Evolutionary conservation across 2,329 filamentous ascomycete species (phyloP).

Genomic region (Ilyonectria destructans): DNA sequence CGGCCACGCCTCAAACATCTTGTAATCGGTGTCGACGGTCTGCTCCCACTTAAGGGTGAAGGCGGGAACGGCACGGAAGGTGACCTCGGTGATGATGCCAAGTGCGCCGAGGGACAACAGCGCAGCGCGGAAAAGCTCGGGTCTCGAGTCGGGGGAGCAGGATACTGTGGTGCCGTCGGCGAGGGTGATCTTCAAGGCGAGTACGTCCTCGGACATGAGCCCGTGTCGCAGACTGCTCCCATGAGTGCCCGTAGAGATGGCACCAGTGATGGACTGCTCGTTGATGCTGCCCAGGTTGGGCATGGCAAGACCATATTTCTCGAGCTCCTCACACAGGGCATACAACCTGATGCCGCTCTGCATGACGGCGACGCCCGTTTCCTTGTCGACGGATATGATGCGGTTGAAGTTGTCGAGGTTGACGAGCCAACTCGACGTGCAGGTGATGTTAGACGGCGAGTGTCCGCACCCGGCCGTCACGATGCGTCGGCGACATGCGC

Average conservation of each 20-base stretch:
- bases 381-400: conserved; percentile 79
- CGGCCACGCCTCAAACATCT: conserved; percentile 81
- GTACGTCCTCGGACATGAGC: conserved; percentile 84
- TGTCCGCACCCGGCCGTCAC: conserved; percentile 93
- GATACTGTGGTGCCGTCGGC: conserved; percentile 82
- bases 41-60: conserved; percentile 93
- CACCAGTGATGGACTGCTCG: conserved; percentile 92
- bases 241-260: conserved; percentile 94
- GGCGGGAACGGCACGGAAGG: conserved; percentile 83
- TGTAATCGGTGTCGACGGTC: conserved; percentile 79
- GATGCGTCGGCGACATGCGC: conserved; percentile 84
- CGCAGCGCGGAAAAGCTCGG: conserved; percentile 89
- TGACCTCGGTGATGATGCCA: conserved; percentile 92
- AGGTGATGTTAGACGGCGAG: conserved; percentile 92
- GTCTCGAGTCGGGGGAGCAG: conserved; percentile 80
- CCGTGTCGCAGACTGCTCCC: conserved; percentile 90
- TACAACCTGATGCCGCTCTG: conserved; percentile 91
- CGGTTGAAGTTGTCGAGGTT: conserved; percentile 89
- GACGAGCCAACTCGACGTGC: conserved; percentile 93
- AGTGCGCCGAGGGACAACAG: conserved; percentile 90
- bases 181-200: conserved; percentile 84
- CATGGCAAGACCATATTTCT: conserved; percentile 84
- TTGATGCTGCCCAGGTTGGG: conserved; percentile 96
- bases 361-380: conserved; percentile 79
- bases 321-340: conserved; percentile 81